These are phyloP conservation scores for Gilbertella persicaria DNA, from an alignment of 371 early-diverging fungal species.

Conservation along the genomic window DNA sequence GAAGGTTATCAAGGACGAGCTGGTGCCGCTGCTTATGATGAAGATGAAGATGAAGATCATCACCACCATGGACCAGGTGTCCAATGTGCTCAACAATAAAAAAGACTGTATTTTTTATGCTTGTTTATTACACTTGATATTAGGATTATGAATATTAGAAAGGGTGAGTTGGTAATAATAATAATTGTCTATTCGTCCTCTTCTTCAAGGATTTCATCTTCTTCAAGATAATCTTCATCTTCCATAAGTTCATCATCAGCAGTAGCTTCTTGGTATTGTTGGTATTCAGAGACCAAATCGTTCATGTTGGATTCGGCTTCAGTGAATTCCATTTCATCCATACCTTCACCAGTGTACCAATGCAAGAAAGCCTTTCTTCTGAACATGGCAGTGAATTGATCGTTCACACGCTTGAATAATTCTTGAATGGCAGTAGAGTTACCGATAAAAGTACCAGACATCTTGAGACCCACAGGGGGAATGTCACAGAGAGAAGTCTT, in stretches of 20 bases:
- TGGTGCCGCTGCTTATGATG: slow-evolving; percentile 47
- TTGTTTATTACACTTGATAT: no score
- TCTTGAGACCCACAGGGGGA: slow-evolving; percentile 95
- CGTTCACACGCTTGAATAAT: slow-evolving; percentile 97
- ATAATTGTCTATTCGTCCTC: slow-evolving; percentile 15
- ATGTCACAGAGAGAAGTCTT: slow-evolving; percentile 99
- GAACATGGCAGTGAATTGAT: slow-evolving; percentile 96
- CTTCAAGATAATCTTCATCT: slow-evolving; percentile 57
- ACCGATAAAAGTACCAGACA: slow-evolving; percentile 99
- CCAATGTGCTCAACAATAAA: slow-evolving; percentile 95
- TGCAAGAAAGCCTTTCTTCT: slow-evolving; percentile 96
- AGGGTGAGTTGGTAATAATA: no score
- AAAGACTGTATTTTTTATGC: no score
- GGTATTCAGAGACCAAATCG: slow-evolving; percentile 97
- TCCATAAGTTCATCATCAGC: slow-evolving; percentile 76
- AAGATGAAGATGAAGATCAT: slow-evolving; percentile 70
- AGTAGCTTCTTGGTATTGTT: slow-evolving; percentile 96
- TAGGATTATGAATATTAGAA: no score
- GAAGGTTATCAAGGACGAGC: slow-evolving; percentile 58
- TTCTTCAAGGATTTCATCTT: slow-evolving; percentile 44
- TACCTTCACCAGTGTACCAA: slow-evolving; percentile 97
- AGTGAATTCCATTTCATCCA: slow-evolving; percentile 98
- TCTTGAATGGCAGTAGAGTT: slow-evolving; percentile 99
- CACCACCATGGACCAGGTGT: slow-evolving; percentile 79
- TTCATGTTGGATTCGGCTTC: slow-evolving; percentile 93